These are phyloP conservation scores for Backusella parvicylindrica DNA, from an alignment of 192 early-diverging fungal species.

Conservation along the genomic window DNA sequence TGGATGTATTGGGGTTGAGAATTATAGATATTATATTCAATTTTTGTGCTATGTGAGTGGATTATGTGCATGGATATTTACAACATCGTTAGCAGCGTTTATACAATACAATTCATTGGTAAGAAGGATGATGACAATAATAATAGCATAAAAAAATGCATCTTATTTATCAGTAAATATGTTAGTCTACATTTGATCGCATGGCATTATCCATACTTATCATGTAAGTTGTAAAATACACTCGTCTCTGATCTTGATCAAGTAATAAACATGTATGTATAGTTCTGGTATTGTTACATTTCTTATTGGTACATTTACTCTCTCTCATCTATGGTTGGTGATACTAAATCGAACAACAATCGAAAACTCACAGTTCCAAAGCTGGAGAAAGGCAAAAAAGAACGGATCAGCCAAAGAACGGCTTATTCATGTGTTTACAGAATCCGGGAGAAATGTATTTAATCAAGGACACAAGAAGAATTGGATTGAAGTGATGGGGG, in stretches of 20 bases:
- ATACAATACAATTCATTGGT: constrained; percentile 16
- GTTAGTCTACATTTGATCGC: constrained; percentile 32
- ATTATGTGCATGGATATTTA: constrained; percentile 18
- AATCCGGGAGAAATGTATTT: constrained; percentile 39
- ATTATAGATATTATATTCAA: constrained; percentile 37
- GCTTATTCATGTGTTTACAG: constrained; percentile 21
- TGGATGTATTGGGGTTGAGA: constrained; percentile 48
- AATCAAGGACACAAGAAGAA: constrained; percentile 40
- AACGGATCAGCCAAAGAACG: not conserved
- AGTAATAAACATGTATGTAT: too few relatives aligned
- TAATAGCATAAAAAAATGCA: not conserved
- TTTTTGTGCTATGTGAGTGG: constrained; percentile 32
- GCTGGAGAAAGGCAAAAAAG: constrained; percentile 2
- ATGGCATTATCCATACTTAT: constrained; percentile 15
- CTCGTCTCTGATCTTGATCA: too few relatives aligned
- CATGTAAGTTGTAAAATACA: constrained; percentile 24
- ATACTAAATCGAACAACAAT: constrained; percentile 20
- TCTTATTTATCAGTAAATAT: not conserved
- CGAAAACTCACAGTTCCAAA: constrained; percentile 14
- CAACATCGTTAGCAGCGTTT: constrained; percentile 27
- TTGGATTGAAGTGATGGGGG: constrained; percentile 50
- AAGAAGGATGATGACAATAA: not conserved
- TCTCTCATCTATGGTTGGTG: constrained; percentile 18
- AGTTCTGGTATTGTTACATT: constrained; percentile 15
- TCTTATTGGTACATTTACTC: constrained; percentile 18